Evolutionary conservation across 371 early-diverging fungal genomes (phyloP).

Genomic region (Phascolomyces articulosus): DNA sequence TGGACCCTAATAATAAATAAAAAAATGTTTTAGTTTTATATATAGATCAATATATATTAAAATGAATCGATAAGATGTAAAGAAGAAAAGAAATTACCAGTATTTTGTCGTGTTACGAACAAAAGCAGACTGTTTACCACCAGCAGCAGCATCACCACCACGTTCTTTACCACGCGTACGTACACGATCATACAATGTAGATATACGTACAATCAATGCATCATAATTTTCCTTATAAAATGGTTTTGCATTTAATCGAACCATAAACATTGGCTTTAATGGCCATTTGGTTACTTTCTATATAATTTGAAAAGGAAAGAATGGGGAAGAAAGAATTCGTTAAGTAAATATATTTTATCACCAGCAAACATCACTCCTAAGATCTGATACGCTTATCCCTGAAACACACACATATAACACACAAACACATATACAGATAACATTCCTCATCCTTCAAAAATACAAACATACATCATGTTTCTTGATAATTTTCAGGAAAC

Average conservation of each 20-base stretch:
- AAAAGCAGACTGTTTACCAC: slow-evolving; percentile 67
- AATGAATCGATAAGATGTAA: not conserved
- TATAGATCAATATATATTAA: not conserved
- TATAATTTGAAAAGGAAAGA: slow-evolving; percentile 5
- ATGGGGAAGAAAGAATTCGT: not conserved
- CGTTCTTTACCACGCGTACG: slow-evolving; percentile 80
- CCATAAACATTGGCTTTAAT: slow-evolving; percentile 89
- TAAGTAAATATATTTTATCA: no score
- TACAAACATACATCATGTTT: slow-evolving; percentile 87
- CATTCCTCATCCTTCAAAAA: not conserved
- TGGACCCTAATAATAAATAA: slow-evolving; percentile 76
- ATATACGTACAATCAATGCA: slow-evolving; percentile 86
- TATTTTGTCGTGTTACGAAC: slow-evolving; percentile 95
- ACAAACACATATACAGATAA: no score
- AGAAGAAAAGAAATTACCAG: slow-evolving; percentile 60
- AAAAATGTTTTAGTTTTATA: not conserved
- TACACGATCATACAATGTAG: slow-evolving; percentile 89
- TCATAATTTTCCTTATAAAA: slow-evolving; percentile 94
- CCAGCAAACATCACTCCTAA: no score
- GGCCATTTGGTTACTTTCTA: slow-evolving; percentile 87
- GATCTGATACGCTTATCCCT: not conserved
- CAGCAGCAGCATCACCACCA: slow-evolving; percentile 54
- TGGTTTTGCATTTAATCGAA: slow-evolving; percentile 84
- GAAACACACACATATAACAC: not conserved
- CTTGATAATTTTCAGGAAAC: slow-evolving; percentile 96